Percentiles rank a stretch among this genome's conserved stretches.
Conservation (phyloP, 257 asterid genomes). For the Asclepias syriaca region DNA sequence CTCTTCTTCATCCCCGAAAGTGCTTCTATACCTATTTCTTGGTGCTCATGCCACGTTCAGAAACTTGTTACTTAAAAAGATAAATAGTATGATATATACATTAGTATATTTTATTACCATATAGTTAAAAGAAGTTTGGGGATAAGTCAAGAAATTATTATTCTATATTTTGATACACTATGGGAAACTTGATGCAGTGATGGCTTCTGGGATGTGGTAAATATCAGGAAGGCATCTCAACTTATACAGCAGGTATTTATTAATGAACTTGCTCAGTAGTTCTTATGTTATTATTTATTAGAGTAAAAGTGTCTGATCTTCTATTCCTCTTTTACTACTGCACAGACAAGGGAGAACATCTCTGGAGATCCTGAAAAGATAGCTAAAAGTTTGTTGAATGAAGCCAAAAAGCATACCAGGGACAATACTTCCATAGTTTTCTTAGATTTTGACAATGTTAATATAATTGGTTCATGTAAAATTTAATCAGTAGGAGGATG, state of each 20-base stretch:
- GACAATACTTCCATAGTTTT: constrained; percentile 85
- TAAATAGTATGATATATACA: not conserved
- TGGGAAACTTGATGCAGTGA: constrained; percentile 45
- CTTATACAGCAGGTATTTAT: constrained; percentile 64
- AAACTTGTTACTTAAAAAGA: not conserved
- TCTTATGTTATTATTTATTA: not conserved
- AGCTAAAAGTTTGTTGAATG: constrained; percentile 64
- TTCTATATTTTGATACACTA: not conserved
- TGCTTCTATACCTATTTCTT: not conserved
- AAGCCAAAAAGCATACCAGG: constrained; percentile 79
- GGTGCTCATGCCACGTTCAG: not conserved
- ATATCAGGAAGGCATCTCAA: constrained; percentile 70
- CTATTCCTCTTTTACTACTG: not conserved
- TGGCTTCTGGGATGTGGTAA: constrained; percentile 94
- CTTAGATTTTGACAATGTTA: constrained; percentile 51
- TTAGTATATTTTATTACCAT: too few species aligned
- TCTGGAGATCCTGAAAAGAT: constrained; percentile 45
- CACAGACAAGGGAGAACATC: constrained; percentile 54
- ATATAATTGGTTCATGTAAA: constrained; percentile 38
- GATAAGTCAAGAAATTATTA: too few species aligned
- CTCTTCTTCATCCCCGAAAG: too few species aligned
- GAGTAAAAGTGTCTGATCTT: not conserved
- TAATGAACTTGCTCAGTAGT: not conserved
- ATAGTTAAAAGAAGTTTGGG: too few species aligned
- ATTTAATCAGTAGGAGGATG: constrained; percentile 27